Evolutionary conservation across 2,329 filamentous ascomycete species (phyloP).

Genomic region (Scedosporium minutisporum): DNA sequence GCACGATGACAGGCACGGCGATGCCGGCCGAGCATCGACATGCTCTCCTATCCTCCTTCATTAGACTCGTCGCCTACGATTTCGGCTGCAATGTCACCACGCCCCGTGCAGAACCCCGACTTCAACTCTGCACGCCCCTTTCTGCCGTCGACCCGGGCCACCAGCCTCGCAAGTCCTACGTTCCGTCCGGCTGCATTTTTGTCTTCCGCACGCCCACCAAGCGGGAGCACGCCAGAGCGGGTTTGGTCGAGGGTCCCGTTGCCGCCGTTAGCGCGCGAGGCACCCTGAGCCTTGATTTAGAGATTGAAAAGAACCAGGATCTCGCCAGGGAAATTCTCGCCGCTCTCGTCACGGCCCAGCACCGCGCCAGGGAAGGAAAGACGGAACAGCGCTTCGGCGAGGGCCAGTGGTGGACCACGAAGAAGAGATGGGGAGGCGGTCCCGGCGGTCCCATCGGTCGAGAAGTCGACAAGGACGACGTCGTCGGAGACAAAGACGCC

Average conservation of each 20-base stretch:
- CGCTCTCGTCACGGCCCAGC: constrained; percentile 53
- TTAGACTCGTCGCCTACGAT: constrained; percentile 57
- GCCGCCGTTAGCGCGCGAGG: constrained; percentile 50
- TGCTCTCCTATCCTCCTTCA: constrained; percentile 46
- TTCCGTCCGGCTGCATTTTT: constrained; percentile 49
- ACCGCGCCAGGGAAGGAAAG: constrained; percentile 48
- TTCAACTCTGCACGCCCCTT: constrained; percentile 38
- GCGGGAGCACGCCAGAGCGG: constrained; percentile 49
- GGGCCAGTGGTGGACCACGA: constrained; percentile 51
- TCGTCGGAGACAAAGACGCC: constrained; percentile 37
- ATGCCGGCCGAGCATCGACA: constrained; percentile 52
- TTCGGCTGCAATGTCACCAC: constrained; percentile 53
- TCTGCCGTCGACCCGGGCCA: constrained; percentile 15
- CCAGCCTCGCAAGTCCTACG: constrained; percentile 38
- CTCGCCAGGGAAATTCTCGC: constrained; percentile 52
- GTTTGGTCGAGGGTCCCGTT: constrained; percentile 52
- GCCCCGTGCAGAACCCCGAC: constrained; percentile 47
- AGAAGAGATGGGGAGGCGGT: constrained; percentile 54
- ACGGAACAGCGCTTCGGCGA: constrained; percentile 47
- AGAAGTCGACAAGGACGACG: constrained; percentile 41
- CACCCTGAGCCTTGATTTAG: constrained; percentile 40
- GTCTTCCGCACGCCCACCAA: constrained; percentile 50
- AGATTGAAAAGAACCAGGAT: constrained; percentile 51
- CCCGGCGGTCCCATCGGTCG: constrained; percentile 52
- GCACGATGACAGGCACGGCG: constrained; percentile 39